A percentile compares a stretch with the other conserved stretches of the same genome.
Conservation (phyloP, 2,329 filamentous ascomycete genomes). For the Trichoderma sp. region DNA sequence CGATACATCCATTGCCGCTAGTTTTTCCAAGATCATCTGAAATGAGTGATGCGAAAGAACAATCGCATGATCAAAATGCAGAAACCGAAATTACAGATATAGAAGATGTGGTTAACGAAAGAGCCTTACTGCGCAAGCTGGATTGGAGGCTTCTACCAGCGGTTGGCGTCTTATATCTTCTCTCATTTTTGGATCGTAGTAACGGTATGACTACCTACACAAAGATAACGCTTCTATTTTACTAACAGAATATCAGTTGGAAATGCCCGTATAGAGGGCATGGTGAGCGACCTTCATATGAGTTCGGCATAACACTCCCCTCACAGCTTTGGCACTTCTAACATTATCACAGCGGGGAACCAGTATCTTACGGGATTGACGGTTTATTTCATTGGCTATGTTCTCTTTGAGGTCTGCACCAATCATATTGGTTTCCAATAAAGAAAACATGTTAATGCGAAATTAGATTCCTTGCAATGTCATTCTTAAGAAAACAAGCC, state of each 20-base stretch:
- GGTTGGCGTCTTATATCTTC: slow-evolving; percentile 52
- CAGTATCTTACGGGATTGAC: slow-evolving; percentile 65
- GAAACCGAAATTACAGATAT: background rate
- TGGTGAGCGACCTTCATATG: slow-evolving; percentile 51
- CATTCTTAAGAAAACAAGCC: slow-evolving; percentile 58
- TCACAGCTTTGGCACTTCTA: background rate
- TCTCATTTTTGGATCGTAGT: slow-evolving; percentile 56
- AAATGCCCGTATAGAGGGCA: slow-evolving; percentile 56
- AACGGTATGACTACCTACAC: slow-evolving; percentile 46
- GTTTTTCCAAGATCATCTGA: background rate
- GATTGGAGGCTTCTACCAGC: slow-evolving; percentile 52
- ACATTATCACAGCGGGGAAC: slow-evolving; percentile 45
- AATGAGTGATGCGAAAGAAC: background rate
- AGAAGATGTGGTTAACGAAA: slow-evolving; percentile 47
- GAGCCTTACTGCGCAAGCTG: slow-evolving; percentile 55
- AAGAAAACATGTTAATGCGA: background rate
- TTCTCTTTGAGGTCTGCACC: slow-evolving; percentile 49
- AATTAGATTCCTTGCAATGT: slow-evolving; percentile 58
- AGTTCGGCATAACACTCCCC: slow-evolving; percentile 35
- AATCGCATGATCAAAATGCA: background rate
- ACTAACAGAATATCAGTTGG: slow-evolving; percentile 43
- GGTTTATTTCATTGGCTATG: slow-evolving; percentile 62
- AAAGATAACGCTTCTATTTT: slow-evolving; percentile 29
- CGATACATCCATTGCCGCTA: background rate
- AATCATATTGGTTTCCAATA: background rate